Conservation (phyloP, 164 flowering plant species). For the Buxus sempervirens region DNA sequence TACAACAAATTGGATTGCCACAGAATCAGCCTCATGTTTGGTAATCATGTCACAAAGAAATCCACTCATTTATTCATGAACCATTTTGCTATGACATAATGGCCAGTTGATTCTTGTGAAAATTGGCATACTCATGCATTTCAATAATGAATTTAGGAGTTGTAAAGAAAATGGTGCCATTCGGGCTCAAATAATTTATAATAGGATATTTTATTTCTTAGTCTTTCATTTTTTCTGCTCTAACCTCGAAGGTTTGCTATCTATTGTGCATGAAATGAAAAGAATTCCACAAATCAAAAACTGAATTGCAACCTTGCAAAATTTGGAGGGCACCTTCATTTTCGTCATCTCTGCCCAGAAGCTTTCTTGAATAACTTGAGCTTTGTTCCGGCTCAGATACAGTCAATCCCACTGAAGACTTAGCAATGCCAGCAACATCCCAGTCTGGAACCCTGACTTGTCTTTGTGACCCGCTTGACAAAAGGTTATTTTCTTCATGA, state of each 20-base stretch:
- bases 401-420: slow-evolving; percentile 16
- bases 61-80: too few relatives aligned
- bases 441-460: slow-evolving; percentile 20
- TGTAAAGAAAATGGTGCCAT: too few relatives aligned
- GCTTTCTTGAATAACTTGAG: slow-evolving; percentile 22
- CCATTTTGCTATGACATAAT: too few relatives aligned
- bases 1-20: slow-evolving; percentile 12
- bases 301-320: slow-evolving; percentile 16
- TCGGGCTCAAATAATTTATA: too few relatives aligned
- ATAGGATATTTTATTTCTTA: too few relatives aligned
- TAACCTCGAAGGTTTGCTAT: neutral
- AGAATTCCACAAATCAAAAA: slow-evolving; percentile 3
- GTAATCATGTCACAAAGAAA: neutral
- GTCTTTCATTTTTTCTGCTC: too few relatives aligned
- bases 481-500: slow-evolving; percentile 27
- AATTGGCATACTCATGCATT: too few relatives aligned
- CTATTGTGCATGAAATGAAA: neutral
- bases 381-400: slow-evolving; percentile 17
- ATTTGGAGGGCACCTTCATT: slow-evolving; percentile 5
- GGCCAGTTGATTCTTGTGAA: too few relatives aligned
- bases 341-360: slow-evolving; percentile 22
- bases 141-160: too few relatives aligned
- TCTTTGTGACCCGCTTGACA: slow-evolving; percentile 14
- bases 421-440: slow-evolving; percentile 21
- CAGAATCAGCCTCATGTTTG: neutral